Conservation (phyloP, 768 basidiomycete genomes). For the Mycena alexandri region DNA sequence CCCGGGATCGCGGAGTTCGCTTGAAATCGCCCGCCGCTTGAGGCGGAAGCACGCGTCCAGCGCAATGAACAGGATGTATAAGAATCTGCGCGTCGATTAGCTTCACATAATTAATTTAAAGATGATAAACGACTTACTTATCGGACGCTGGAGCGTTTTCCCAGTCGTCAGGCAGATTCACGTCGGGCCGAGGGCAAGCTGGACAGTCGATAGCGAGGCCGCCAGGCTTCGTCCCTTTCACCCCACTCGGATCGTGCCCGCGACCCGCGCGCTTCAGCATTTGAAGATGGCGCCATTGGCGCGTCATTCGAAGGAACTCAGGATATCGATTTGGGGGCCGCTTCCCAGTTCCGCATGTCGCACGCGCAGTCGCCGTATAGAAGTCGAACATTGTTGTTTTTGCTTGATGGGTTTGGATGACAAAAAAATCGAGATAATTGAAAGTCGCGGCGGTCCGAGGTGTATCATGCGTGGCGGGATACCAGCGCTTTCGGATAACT, state of each 20-base stretch:
- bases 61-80: not conserved
- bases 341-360: too few species aligned
- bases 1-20: not conserved
- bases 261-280: conserved; percentile 6
- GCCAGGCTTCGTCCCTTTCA: not conserved
- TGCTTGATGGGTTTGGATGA: too few species aligned
- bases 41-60: not conserved
- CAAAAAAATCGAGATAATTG: too few species aligned
- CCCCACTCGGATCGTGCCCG: not conserved
- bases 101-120: not conserved
- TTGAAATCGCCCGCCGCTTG: not conserved
- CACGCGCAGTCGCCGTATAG: too few species aligned
- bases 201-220: not conserved
- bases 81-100: not conserved
- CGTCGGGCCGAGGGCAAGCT: not conserved
- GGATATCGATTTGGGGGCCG: too few species aligned
- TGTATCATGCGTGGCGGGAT: too few species aligned
- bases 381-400: too few species aligned
- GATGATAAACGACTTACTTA: not conserved
- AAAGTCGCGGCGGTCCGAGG: too few species aligned
- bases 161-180: not conserved
- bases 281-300: too few species aligned
- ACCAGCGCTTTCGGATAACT: too few species aligned
- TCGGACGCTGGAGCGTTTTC: not conserved
- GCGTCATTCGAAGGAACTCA: too few species aligned